Conservation (phyloP, 139 green algal genomes). For the Tetradesmus lagerheimii region DNA sequence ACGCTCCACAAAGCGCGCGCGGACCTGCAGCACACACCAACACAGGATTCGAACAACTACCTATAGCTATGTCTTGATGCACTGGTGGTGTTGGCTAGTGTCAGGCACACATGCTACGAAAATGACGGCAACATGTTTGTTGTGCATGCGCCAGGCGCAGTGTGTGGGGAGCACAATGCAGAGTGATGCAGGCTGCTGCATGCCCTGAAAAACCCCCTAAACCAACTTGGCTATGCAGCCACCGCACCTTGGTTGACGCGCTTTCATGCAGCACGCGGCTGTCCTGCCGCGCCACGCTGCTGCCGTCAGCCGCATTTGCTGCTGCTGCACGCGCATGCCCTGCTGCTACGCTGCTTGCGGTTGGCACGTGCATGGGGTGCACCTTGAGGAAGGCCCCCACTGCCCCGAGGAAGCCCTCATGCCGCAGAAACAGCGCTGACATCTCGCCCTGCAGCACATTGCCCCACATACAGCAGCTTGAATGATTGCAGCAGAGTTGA, state of each 20-base stretch:
- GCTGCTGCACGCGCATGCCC: not conserved
- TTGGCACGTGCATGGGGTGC: constrained; percentile 68
- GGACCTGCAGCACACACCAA: constrained; percentile 59
- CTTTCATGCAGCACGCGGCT: not conserved
- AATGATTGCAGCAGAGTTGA: too few relatives aligned
- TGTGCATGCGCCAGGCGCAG: too few relatives aligned
- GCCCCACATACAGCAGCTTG: too few relatives aligned
- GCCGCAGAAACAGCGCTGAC: constrained; percentile 96
- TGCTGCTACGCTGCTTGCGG: not conserved
- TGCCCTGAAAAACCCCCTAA: too few relatives aligned
- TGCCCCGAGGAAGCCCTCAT: constrained; percentile 97
- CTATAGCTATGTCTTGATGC: too few relatives aligned
- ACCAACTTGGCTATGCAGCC: too few relatives aligned
- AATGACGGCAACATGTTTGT: too few relatives aligned
- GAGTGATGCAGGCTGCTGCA: too few relatives aligned
- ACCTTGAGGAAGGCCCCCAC: constrained; percentile 97
- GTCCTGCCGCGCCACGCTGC: not conserved
- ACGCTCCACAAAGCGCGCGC: constrained; percentile 90
- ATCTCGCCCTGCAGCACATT: constrained; percentile 92
- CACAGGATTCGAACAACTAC: not conserved
- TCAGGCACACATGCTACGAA: too few relatives aligned
- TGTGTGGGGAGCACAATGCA: too few relatives aligned
- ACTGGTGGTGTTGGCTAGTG: too few relatives aligned
- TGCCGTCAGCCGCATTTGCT: not conserved
- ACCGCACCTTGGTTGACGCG: constrained; percentile 23